Evolutionary conservation across 306 rosid genomes (phyloP).

Genomic region (Comarum palustre): DNA sequence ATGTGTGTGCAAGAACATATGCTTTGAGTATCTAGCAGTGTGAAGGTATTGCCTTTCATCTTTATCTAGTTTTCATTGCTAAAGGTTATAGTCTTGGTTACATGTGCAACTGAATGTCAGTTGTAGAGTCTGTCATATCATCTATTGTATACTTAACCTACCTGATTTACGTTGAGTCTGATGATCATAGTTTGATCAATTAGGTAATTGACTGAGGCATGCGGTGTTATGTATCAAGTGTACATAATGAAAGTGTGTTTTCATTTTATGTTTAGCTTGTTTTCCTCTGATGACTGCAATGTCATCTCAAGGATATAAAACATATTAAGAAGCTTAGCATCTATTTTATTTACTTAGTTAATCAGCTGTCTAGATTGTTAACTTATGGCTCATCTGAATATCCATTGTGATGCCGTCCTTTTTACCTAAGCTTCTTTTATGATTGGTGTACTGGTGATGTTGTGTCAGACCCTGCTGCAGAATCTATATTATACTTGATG

Average conservation of each 20-base stretch:
- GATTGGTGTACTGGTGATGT: neutral
- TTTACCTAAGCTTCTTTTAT: neutral
- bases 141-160: neutral
- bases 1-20: neutral
- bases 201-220: neutral
- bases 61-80: neutral
- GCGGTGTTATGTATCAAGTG: neutral
- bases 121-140: neutral
- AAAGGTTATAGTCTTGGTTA: neutral
- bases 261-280: neutral
- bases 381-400: neutral
- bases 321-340: neutral
- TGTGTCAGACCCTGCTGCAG: neutral
- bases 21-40: neutral
- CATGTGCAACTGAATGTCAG: neutral
- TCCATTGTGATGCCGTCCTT: neutral
- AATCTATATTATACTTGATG: neutral
- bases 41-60: neutral
- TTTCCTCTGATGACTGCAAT: neutral
- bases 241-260: neutral
- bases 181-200: neutral
- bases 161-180: neutral
- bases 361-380: neutral
- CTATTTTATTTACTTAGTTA: neutral
- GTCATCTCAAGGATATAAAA: constrained; percentile 5